Evolutionary conservation across 139 green algal genomes (phyloP), one percentile per base, ranked within the genome.

Genomic region (Marvania coccoides): DNA sequence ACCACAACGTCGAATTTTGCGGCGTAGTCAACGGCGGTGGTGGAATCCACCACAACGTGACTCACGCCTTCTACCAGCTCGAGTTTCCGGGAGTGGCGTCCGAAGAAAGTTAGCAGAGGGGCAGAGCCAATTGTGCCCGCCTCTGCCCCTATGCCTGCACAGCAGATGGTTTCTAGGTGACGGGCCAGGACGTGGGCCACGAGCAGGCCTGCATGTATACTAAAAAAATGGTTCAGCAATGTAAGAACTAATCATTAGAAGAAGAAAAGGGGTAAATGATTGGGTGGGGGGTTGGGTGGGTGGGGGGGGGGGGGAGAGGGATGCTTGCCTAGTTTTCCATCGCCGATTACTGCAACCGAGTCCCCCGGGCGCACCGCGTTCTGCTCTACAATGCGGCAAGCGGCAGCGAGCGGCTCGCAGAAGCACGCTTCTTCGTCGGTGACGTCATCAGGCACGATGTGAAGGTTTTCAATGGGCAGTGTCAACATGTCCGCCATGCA

Each of bases 321-420:
- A 81, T n/a, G n/a, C n/a, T n/a, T n/a, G n/a, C n/a, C 84, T 45
- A 92, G 67, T 63, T 88, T 87, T 35, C 86, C 86, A 67, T 90
- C 82, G n/a, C 85, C 85, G 38, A 83, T 38, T 10, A 83, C 73
- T 30, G 72, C 77, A 4, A 82, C 55, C 12, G 40, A 56, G 24
- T 72, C 40, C 6, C 56, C 33, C 5, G 24, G 6, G 33, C 47
- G 4, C 1, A 79, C 54, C 4, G 66, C 58, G 7, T 77, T 69
- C 71, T 94, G 87, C 68, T 94, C 87, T 8, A 81, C 58, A 19
- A 91, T 80, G 3, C 85, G 60, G 47, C 75, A 84, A 0, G 87
- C 87, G 2, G 87, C 87, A 8, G 87, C 87, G 37, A 94, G 71
- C 0, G 87, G 87, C 66, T 94, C 87, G 47, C 71, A 64, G 61